These are phyloP conservation scores for Lachnellula willkommii DNA, from an alignment of 2,329 filamentous ascomycete genomes.

Conservation along the genomic window DNA sequence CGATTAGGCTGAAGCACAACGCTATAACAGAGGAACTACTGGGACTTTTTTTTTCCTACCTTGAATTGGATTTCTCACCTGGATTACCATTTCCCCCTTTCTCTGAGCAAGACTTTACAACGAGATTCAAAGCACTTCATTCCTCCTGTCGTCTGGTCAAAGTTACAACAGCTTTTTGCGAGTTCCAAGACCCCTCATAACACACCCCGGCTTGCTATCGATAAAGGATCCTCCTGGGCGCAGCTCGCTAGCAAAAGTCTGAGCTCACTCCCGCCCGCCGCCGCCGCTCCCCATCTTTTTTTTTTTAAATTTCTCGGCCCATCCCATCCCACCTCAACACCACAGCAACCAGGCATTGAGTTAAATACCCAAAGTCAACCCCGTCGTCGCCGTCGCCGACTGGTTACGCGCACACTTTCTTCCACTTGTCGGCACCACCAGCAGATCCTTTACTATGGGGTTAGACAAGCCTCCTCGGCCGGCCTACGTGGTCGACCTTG, in stretches of 20 bases:
- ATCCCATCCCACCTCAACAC: constrained; percentile 1
- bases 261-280: background rate
- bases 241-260: constrained; percentile 7
- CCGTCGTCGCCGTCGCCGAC: constrained; percentile 10
- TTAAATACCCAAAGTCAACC: background rate
- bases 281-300: background rate
- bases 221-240: background rate
- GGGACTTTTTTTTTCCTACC: constrained; percentile 4
- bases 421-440: constrained; percentile 1
- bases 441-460: constrained; percentile 7
- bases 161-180: background rate
- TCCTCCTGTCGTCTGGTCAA: too few relatives aligned
- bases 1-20: constrained; percentile 28
- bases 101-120: background rate
- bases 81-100: background rate
- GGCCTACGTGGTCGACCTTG: constrained; percentile 26
- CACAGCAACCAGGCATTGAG: background rate
- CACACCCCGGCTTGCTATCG: background rate
- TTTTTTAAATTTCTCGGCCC: constrained; percentile 2
- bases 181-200: background rate
- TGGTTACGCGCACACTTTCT: constrained; percentile 10
- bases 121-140: too few relatives aligned
- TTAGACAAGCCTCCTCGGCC: constrained; percentile 16
- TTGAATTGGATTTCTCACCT: background rate
- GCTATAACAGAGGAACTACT: constrained; percentile 11